Conservation (phyloP, 2,329 filamentous ascomycete genomes). For the Neoarthrinium moseri region DNA sequence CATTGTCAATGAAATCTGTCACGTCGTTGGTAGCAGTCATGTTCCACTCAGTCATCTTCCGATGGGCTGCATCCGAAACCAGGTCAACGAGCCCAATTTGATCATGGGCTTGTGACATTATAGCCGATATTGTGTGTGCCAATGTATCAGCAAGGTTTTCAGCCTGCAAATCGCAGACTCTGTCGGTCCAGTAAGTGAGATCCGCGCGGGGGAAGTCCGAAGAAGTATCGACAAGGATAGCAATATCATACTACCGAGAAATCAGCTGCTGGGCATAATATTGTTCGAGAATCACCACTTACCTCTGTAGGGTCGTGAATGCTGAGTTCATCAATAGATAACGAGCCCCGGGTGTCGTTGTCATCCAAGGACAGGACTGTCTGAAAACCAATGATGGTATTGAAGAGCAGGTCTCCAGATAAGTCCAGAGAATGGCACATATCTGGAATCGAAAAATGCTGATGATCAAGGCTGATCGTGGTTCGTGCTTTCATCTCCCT, state of each 20-base stretch:
- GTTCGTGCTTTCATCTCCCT: neutral
- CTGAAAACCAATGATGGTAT: conserved; percentile 10
- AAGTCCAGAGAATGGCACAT: conserved; percentile 1
- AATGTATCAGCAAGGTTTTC: conserved; percentile 3
- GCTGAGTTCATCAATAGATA: conserved; percentile 1
- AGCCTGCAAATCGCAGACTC: conserved; percentile 2
- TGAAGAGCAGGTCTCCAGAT: conserved; percentile 7
- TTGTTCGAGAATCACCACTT: neutral
- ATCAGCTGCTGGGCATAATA: neutral
- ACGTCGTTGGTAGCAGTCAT: neutral
- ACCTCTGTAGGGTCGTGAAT: conserved; percentile 9
- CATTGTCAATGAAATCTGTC: neutral
- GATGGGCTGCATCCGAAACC: neutral
- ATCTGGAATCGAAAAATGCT: conserved; percentile 9
- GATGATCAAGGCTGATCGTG: conserved; percentile 4
- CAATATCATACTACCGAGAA: conserved; percentile 5
- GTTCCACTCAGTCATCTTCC: conserved; percentile 8
- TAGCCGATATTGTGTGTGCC: neutral
- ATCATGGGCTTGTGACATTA: conserved; percentile 1
- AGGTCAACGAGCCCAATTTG: conserved; percentile 1
- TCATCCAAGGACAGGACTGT: conserved; percentile 2
- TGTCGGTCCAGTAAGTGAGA: conserved; percentile 6
- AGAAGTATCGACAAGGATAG: conserved; percentile 8
- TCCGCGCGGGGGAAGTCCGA: neutral
- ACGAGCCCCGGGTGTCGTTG: neutral